Evolutionary conservation across 2,329 filamentous ascomycete genomes (phyloP), one percentile per base, ranked within the genome.

Genomic region (Chaetomiaceae sp.): DNA sequence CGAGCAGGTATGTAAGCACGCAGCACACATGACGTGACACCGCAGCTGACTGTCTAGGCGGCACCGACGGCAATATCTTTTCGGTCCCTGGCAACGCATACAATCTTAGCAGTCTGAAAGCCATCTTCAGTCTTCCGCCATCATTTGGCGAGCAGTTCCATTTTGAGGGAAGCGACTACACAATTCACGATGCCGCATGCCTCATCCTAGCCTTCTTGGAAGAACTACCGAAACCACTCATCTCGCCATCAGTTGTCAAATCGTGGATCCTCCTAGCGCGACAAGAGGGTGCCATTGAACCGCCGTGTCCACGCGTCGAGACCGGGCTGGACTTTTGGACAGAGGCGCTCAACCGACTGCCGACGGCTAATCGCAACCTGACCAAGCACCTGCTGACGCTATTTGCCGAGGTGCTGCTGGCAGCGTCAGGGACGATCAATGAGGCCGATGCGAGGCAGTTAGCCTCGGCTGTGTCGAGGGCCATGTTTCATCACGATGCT

Each of bases 301-400:
- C 56, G 14, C 53, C 57, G 0, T 58, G 56, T 9, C 47, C 58
- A 1, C 48, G 58, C 14, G 33, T 62, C 38, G 62, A 64, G n/a
- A 58, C 58, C 21, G 62, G 61, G 1, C 52, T 63, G 11, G 62
- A 64, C 34, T 61, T 64, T 9, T 64, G 62, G 62, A 57, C 55
- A 18, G 62, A 64, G 40, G 62, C 61, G 5, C 55, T 64, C 16
- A 64, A 61, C 55, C 56, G 62, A 0, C 52, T 64, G 32, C 56
- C 61, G 11, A 49, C 59, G 8, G 52, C 54, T 16, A 56, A 48
- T 36, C 58, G 62, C 20, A 63, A 61, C 37, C 47, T 64, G 21
- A 55, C 55, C 23, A 64, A 64, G 45, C 56, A 61, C 16, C 49
- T 64, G 0, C 53, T 64, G 2, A 57, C 54, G 1, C 42, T 64